Base-by-base conservation (phyloP, 306 rosid species). In the Begonia masoniana region DNA sequence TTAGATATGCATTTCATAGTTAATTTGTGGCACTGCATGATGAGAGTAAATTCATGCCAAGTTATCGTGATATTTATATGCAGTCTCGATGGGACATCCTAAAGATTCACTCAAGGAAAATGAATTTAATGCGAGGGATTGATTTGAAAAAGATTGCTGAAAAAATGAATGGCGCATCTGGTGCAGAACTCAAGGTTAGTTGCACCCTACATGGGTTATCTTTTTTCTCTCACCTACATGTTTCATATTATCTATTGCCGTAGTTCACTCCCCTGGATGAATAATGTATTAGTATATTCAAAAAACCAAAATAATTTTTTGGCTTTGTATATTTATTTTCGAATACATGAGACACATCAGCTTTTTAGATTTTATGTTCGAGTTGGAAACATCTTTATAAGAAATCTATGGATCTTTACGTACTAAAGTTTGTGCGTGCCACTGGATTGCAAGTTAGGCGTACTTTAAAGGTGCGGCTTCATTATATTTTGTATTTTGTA, bases 41-140 rank as follows among this genome's bases (percentile, higher is more conserved):
- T 45, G 49, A 11, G 13, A 2, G 49, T 11, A 10, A 45, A 11
- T 45, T 45, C 49, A 10, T 10, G 49, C 7, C 5, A 5, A 45
- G 15, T 12, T 52, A 10, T 24, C 13, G 15, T 52, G 50, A 46
- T 52, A 31, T 15, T 16, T 58, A 62, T 53, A 43, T 72, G 74
- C 88, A 88, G 95, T 92, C 99, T 58, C 96, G 96, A 36, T 76
- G 61, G 13, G 99, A 92, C 72, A 92, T 92, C 69, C 65, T 87
- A 80, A 92, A 92, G 72, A 87, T 92, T 26, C 99, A 92, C 78
- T 92, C 99, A 19, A 82, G 99, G 70, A 92, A 91, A 75, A 92
- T 92, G 99, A 92, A 92, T 69, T 69, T 92, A 56, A 92, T 92
- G 99, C 96, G 99, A 6, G 99, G 99, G 53, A 92, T 92, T 71